phyloP scores from a whole-genome alignment of 257 asterid species.

The Anisodus tanguticus region DNA sequence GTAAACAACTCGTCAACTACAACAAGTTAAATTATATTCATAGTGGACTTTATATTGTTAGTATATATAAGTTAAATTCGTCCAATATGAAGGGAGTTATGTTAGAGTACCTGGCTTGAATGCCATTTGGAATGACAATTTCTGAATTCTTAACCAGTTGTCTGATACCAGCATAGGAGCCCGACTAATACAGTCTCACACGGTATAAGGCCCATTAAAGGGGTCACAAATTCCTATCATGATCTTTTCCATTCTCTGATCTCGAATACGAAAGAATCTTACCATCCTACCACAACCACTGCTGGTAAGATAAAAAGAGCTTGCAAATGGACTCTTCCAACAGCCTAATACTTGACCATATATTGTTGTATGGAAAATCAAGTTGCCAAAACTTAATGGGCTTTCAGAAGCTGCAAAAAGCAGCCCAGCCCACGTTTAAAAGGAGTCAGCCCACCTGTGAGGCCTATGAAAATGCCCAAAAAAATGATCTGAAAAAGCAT shows the following conservation, averaged over 20 bases:
- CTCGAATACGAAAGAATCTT: too few species aligned
- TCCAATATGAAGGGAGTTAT: not conserved
- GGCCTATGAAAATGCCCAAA: not conserved
- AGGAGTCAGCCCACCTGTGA: not conserved
- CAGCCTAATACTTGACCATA: not conserved
- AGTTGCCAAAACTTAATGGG: not conserved
- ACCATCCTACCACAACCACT: too few species aligned
- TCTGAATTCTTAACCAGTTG: not conserved
- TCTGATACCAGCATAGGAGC: too few species aligned
- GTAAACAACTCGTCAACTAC: too few species aligned
- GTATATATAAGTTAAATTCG: not conserved
- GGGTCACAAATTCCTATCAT: too few species aligned
- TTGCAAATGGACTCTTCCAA: too few species aligned
- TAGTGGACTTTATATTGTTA: not conserved
- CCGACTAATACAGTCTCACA: too few species aligned
- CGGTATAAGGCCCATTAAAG: too few species aligned
- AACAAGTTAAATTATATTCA: not conserved
- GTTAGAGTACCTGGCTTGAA: not conserved
- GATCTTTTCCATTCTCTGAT: too few species aligned
- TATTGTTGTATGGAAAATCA: not conserved
- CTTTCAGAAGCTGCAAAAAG: not conserved
- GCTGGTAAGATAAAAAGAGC: too few species aligned
- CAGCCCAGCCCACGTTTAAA: not conserved
- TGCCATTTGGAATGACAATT: not conserved
- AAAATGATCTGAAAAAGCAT: not conserved